A percentile compares a stretch with the other conserved stretches of the same genome.
Evolutionary conservation across 202 grass and related monocot species (phyloP).

Genomic region (Digitaria exilis): DNA sequence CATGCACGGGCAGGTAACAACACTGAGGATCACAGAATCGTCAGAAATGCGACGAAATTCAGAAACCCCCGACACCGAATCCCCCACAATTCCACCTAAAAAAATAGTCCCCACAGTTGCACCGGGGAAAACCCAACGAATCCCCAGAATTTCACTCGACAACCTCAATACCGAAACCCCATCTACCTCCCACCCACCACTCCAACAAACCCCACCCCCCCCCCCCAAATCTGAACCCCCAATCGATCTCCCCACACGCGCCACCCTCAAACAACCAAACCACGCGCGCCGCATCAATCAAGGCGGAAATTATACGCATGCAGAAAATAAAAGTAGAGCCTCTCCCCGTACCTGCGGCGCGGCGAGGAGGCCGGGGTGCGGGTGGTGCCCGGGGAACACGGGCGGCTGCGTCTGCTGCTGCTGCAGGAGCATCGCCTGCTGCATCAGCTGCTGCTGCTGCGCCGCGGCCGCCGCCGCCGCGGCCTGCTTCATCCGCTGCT

Average conservation of each 20-base stretch:
- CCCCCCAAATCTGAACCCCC: neutral
- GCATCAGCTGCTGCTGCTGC: slow-evolving; percentile 70
- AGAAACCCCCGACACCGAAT: neutral
- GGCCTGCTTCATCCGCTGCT: slow-evolving; percentile 66
- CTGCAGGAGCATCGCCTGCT: slow-evolving; percentile 80
- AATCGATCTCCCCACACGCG: too few relatives aligned
- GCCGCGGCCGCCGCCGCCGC: slow-evolving; percentile 50
- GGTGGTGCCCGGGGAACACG: slow-evolving; percentile 59
- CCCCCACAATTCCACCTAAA: neutral
- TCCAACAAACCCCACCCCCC: neutral
- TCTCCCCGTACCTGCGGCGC: slow-evolving; percentile 58
- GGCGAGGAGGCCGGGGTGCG: slow-evolving; percentile 77
- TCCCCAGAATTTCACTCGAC: neutral
- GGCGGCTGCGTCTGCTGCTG: slow-evolving; percentile 47
- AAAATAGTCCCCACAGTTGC: slow-evolving; percentile 1
- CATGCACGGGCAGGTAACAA: neutral
- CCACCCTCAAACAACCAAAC: slow-evolving; percentile 1
- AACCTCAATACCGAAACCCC: neutral
- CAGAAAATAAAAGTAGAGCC: too few relatives aligned
- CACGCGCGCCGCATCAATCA: slow-evolving; percentile 15
- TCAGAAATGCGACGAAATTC: neutral
- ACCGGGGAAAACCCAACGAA: neutral
- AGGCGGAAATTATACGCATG: neutral
- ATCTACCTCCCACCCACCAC: neutral
- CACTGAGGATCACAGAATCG: neutral